Evolutionary conservation across 257 asterid species (phyloP), one percentile per base, ranked within the genome.

Genomic region (Ajuga chamaepitys): DNA sequence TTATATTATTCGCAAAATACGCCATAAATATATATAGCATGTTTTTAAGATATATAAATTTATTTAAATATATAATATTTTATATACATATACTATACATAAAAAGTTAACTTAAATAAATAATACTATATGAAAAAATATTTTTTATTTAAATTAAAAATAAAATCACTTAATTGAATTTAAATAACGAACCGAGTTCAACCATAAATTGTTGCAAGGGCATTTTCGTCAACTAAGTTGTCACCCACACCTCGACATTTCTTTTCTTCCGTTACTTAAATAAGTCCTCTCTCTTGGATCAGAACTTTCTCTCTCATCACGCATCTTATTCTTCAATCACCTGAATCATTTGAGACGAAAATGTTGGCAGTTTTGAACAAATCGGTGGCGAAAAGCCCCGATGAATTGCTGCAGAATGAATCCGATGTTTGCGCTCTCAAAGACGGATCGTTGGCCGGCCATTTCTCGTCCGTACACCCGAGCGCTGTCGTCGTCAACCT

Each of bases 301-400:
- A n/a, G n/a, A n/a, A 30, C 37, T 30, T 3, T 30, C 37, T 30
- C 37, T 30, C 37, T 30, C 37, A 0, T 30, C 37, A 30, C 37
- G 0, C 38, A 53, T 53, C 58, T 52, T 13, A 35, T 10, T 47
- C 24, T 37, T 28, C 57, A 16, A 55, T 16, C 76, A 41, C n/a
- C n/a, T n/a, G 4, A 0, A 17, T 45, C 21, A n/a, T 22, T 18
- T 13, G 16, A n/a, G 41, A n/a, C 21, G 37, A 51, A 51, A 70
- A 91, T 91, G 98, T 61, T 90, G 78, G 97, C 97, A 13, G 93
- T 88, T 57, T 81, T 90, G 68, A 82, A 85, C 25, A 88, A 90
- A 77, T 78, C 93, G 30, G 93, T 86, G 59, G 96, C 97, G 0
- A 91, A 91, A 65, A 72, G 85, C 87, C 96, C 98, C 2, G 97